Evolutionary conservation across 2,329 filamentous ascomycete genomes (phyloP), one percentile per base, ranked within the genome.

Genomic region (Calonectria multiphialidica): DNA sequence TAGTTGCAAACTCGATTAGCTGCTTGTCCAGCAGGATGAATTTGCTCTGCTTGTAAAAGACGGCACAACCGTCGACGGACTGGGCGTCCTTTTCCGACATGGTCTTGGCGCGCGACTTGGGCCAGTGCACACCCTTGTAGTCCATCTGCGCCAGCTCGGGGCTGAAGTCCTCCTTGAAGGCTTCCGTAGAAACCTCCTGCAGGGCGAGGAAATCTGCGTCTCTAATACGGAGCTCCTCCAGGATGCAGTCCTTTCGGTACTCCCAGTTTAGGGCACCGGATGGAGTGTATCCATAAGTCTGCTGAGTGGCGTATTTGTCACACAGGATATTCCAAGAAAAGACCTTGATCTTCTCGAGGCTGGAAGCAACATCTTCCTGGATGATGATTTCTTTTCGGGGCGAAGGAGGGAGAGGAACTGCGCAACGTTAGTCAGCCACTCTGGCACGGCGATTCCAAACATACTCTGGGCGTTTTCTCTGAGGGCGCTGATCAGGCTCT

Each of bases 301-400:
- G 89, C 67, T 92, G 89, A 0, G 96, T 98, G 5, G 96, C 96
- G 79, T 97, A 98, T 80, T 95, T 95, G 84, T 98, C 95, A 84
- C 96, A 98, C 13, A 99, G 90, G 57, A 96, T 98, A 82, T 99
- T 99, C 92, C 97, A 98, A 25, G 95, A 97, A 73, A 98, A 88
- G 10, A 98, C 93, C 70, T 94, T 95, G 82, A 98, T 91, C 66
- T 91, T 93, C 80, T 98, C 91, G 74, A 91, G 83, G 66, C 81
- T 87, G 1, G 88, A 78, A 82, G 86, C 88, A 68, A 88, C 87
- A 74, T 93, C 93, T 82, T 92, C 91, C 77, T 91, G 93, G 28
- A 98, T 90, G n/a, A 94, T 89, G 72, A 98, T 91, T 85, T 93
- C 93, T 78, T 94, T 92, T 79, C 97, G 92, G 59, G 94, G 91